Percentiles rank a stretch among this genome's conserved stretches.
Evolutionary conservation across 768 basidiomycete species (phyloP).

Genomic region (Termitomyces sp.): DNA sequence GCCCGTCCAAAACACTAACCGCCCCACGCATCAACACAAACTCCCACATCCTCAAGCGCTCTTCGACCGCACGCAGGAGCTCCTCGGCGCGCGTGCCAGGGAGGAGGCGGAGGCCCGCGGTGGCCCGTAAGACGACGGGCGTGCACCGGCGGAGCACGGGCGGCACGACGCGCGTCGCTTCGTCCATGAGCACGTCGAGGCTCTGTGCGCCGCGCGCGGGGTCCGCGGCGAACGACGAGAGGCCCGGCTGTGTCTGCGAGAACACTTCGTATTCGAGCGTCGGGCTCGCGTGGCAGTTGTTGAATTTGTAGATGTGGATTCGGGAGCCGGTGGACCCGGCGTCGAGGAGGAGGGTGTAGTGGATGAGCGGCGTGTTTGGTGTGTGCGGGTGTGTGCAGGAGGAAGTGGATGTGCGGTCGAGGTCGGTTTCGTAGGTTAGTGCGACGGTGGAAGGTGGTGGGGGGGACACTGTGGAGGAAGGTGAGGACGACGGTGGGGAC

Average conservation of each 20-base stretch:
- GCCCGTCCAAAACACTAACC: conserved; percentile 90
- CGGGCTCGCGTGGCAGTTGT: conserved; percentile 77
- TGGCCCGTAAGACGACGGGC: conserved; percentile 90
- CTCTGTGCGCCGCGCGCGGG: conserved; percentile 69
- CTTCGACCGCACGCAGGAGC: conserved; percentile 72
- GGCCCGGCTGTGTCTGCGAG: conserved; percentile 73
- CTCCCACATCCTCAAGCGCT: conserved; percentile 55
- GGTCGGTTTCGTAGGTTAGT: neutral
- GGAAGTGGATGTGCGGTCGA: neutral
- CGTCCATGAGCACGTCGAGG: conserved; percentile 74
- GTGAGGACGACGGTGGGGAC: too few relatives aligned
- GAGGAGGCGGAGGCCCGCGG: conserved; percentile 76
- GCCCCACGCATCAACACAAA: conserved; percentile 58
- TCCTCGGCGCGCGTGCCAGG: conserved; percentile 55
- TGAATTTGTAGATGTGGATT: conserved; percentile 98
- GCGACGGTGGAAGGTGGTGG: too few relatives aligned
- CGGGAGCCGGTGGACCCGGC: conserved; percentile 97
- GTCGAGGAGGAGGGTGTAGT: conserved; percentile 96
- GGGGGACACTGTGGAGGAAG: too few relatives aligned
- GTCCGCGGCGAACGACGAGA: conserved; percentile 58
- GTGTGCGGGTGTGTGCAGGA: conserved; percentile 54
- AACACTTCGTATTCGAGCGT: conserved; percentile 93
- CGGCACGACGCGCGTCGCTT: conserved; percentile 79
- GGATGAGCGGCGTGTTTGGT: conserved; percentile 55
- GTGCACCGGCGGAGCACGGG: conserved; percentile 63